Conservation (phyloP, 1,284 basidiomycete species). For the Amylostereum areolatum region DNA sequence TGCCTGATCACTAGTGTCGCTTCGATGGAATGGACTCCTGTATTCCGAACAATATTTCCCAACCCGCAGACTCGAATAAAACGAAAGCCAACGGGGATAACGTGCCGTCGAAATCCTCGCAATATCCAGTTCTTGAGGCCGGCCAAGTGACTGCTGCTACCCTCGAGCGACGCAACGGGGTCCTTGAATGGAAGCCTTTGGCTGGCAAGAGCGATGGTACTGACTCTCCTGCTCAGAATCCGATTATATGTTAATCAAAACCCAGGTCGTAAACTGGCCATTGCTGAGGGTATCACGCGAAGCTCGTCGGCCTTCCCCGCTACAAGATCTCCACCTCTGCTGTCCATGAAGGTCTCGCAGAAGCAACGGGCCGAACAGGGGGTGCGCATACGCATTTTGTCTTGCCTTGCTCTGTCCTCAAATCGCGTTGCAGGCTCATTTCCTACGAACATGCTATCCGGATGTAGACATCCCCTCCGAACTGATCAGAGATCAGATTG, state of each 20-base stretch:
- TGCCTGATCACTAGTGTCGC: conserved; percentile 3
- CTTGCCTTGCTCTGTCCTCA: conserved; percentile 1
- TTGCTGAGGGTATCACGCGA: neutral
- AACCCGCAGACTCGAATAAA: conserved; percentile 1
- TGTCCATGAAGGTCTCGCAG: conserved; percentile 26
- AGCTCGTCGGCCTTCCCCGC: conserved; percentile 45
- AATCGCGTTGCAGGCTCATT: conserved; percentile 46
- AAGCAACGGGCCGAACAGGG: conserved; percentile 53
- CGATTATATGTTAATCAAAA: neutral
- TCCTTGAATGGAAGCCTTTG: conserved; percentile 49
- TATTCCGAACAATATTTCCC: conserved; percentile 42
- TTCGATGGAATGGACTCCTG: conserved; percentile 69
- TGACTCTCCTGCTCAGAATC: neutral
- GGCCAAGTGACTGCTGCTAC: conserved; percentile 51
- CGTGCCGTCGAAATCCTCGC: conserved; percentile 21
- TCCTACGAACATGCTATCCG: conserved; percentile 60
- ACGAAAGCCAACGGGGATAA: conserved; percentile 17
- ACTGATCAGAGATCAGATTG: conserved; percentile 50
- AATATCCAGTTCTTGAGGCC: conserved; percentile 48
- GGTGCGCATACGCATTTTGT: conserved; percentile 29
- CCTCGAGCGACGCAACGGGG: conserved; percentile 36
- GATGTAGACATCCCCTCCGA: conserved; percentile 66
- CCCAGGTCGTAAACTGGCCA: neutral
- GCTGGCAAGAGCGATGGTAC: conserved; percentile 22
- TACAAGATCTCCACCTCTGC: conserved; percentile 35